Evolutionary conservation across 208 protist species (phyloP).

Genomic region (Acanthamoeba divionensis): DNA sequence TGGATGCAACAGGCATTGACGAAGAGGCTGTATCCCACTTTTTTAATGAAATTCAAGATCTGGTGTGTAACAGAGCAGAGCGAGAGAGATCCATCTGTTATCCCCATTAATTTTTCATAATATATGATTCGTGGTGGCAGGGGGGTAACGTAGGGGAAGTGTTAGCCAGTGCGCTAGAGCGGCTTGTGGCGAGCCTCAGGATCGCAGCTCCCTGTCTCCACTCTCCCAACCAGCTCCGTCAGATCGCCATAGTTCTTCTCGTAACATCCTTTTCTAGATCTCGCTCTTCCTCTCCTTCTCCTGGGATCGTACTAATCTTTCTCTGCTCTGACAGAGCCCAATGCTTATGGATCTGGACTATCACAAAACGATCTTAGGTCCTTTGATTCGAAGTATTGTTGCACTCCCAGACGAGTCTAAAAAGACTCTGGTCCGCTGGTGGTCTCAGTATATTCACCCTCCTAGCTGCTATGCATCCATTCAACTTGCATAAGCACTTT

Average conservation of each 20-base stretch:
- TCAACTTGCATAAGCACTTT: not conserved
- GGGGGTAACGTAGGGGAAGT: not conserved
- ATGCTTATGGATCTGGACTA: slow-evolving; percentile 44
- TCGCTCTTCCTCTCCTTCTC: not conserved
- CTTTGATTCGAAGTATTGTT: not conserved
- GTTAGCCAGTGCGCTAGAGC: not conserved
- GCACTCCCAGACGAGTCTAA: not conserved
- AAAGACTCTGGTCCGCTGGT: not conserved
- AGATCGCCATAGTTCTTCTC: not conserved
- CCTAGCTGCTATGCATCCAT: not conserved
- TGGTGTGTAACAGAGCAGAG: not conserved
- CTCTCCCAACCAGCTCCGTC: not conserved
- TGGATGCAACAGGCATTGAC: not conserved
- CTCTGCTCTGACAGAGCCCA: not conserved
- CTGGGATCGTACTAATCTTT: not conserved
- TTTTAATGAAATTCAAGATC: not conserved
- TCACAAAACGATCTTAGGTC: slow-evolving; percentile 30
- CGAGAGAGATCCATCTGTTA: not conserved
- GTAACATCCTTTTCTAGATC: too few species aligned
- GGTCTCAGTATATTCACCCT: slow-evolving; percentile 5
- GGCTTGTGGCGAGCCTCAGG: slow-evolving; percentile 8
- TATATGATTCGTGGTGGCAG: not conserved
- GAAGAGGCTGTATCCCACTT: slow-evolving; percentile 8
- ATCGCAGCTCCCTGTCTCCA: not conserved
- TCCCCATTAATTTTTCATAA: not conserved